Conservation (phyloP, 257 asterid species). For the Nicotiana noctiflora region DNA sequence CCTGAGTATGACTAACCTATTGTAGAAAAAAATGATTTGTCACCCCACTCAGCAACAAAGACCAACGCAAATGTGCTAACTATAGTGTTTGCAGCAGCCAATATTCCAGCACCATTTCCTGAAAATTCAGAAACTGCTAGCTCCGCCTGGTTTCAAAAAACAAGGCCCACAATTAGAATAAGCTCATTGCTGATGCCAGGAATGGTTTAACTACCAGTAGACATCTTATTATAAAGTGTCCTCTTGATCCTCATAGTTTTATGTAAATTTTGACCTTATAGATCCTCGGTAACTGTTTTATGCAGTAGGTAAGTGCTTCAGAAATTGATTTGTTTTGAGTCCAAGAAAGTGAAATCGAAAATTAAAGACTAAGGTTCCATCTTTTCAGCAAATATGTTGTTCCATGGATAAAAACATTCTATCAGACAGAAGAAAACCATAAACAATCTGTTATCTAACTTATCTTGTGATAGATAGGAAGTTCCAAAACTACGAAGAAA, state of each 20-base stretch:
- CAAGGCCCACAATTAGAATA: slow-evolving; percentile 16
- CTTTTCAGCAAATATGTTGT: background rate
- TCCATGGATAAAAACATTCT: background rate
- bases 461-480: background rate
- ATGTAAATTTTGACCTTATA: background rate
- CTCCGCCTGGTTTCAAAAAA: slow-evolving; percentile 53
- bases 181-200: background rate
- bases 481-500: background rate
- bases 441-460: background rate
- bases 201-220: background rate
- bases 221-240: background rate
- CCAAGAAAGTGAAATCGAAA: background rate
- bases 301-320: background rate
- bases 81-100: slow-evolving; percentile 72
- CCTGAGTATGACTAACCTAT: slow-evolving; percentile 44
- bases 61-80: slow-evolving; percentile 79
- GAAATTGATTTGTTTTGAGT: background rate
- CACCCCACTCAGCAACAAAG: slow-evolving; percentile 99
- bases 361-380: background rate
- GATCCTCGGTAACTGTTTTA: background rate
- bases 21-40: slow-evolving; percentile 90
- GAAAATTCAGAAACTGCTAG: slow-evolving; percentile 81
- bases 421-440: background rate
- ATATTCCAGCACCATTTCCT: slow-evolving; percentile 79
- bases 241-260: background rate